Conservation (phyloP, 2,329 filamentous ascomycete species). For the Fusarium buharicum region DNA sequence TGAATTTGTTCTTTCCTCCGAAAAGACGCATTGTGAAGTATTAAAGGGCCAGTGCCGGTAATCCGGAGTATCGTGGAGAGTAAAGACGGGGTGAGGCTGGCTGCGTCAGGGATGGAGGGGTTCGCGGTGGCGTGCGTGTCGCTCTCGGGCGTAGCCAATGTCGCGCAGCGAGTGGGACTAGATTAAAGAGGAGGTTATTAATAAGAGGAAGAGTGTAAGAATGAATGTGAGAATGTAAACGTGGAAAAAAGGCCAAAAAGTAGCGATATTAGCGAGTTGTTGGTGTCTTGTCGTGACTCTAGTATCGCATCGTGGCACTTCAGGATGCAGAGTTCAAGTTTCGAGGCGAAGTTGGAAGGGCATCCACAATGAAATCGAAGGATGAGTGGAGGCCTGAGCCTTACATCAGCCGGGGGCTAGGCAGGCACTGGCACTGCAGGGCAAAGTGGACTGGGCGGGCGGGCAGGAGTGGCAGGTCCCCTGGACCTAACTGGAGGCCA, state of each 20-base stretch:
- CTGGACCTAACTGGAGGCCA: slow-evolving; percentile 22
- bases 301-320: slow-evolving; percentile 42
- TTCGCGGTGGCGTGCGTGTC: slow-evolving; percentile 47
- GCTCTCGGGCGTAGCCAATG: slow-evolving; percentile 40
- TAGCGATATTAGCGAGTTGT: slow-evolving; percentile 9
- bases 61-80: slow-evolving; percentile 8
- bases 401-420: slow-evolving; percentile 38
- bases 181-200: slow-evolving; percentile 31
- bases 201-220: slow-evolving; percentile 36
- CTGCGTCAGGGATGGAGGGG: slow-evolving; percentile 45
- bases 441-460: slow-evolving; percentile 4
- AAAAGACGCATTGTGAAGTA: slow-evolving; percentile 53
- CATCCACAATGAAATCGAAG: slow-evolving; percentile 25
- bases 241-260: slow-evolving; percentile 12
- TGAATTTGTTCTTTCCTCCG: slow-evolving; percentile 60
- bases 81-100: slow-evolving; percentile 22
- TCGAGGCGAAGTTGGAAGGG: slow-evolving; percentile 24
- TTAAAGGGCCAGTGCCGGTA: slow-evolving; percentile 23
- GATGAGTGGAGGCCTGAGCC: slow-evolving; percentile 29
- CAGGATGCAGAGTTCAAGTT: slow-evolving; percentile 39
- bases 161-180: slow-evolving; percentile 41
- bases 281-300: slow-evolving; percentile 24
- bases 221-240: slow-evolving; percentile 20
- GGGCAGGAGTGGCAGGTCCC: slow-evolving; percentile 18
- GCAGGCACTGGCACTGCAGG: neutral